Percentiles rank a stretch among this genome's conserved stretches.
These are phyloP conservation scores for Metschnikowia dekortorum DNA, from an alignment of 805 yeast genomes.

Conservation along the genomic window DNA sequence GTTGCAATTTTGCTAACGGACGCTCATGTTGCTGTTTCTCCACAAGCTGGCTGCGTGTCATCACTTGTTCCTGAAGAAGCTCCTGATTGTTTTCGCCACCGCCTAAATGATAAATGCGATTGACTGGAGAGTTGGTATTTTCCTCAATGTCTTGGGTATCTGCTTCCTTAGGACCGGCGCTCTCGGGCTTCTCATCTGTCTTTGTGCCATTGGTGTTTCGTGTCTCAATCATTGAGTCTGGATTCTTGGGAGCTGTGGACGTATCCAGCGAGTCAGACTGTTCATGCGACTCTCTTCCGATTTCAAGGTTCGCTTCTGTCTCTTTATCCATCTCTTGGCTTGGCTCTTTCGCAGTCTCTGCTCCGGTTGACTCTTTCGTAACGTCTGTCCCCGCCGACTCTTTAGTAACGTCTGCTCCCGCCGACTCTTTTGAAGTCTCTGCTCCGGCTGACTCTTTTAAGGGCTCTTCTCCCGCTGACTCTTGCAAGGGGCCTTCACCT, in stretches of 20 bases:
- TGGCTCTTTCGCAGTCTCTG: not conserved
- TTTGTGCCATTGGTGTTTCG: not conserved
- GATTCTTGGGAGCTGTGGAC: not conserved
- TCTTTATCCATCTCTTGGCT: not conserved
- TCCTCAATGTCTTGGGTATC: not conserved
- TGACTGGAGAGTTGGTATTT: constrained; percentile 38
- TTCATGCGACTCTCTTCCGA: no score
- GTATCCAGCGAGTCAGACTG: no score
- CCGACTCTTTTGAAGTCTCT: not conserved
- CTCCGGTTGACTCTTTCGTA: not conserved
- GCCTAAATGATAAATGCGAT: constrained; percentile 43
- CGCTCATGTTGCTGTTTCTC: constrained; percentile 80
- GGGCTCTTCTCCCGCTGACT: not conserved
- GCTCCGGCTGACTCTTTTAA: not conserved
- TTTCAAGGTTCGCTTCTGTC: no score
- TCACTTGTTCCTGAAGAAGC: constrained; percentile 51
- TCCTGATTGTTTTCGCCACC: constrained; percentile 49
- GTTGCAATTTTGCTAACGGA: constrained; percentile 80
- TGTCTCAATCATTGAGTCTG: not conserved
- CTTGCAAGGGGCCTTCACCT: not conserved
- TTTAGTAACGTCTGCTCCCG: not conserved
- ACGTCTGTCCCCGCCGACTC: not conserved
- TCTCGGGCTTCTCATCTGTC: not conserved
- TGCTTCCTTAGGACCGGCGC: not conserved
- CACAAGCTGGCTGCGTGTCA: constrained; percentile 62